Percentiles rank a stretch among this genome's conserved stretches.
phyloP scores from a whole-genome alignment of 805 yeast genomes.

The Candida easanensis region DNA sequence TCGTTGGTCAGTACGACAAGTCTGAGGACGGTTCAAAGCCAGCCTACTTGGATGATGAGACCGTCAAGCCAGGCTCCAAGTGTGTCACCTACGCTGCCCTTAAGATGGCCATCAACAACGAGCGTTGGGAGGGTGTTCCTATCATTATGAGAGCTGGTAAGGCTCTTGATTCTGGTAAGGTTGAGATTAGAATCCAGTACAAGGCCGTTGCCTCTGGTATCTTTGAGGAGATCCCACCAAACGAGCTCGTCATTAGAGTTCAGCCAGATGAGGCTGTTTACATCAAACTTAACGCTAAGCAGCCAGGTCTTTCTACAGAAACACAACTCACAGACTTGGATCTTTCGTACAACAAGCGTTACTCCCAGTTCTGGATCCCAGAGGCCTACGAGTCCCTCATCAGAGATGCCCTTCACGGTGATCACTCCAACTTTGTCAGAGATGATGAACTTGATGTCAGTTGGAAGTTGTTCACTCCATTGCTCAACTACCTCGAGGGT shows the following conservation, averaged over 20 bases:
- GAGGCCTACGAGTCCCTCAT: conserved; percentile 97
- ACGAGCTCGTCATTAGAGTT: conserved; percentile 89
- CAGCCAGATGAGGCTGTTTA: conserved; percentile 96
- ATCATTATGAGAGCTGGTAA: conserved; percentile 95
- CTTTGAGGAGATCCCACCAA: conserved; percentile 77
- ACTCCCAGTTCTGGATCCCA: conserved; percentile 88
- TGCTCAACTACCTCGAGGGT: conserved; percentile 76
- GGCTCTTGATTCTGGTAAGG: conserved; percentile 93
- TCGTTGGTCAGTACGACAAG: conserved; percentile 84
- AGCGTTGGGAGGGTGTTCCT: conserved; percentile 98
- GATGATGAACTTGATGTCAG: conserved; percentile 94
- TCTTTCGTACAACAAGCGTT: conserved; percentile 78
- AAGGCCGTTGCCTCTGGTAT: conserved; percentile 82
- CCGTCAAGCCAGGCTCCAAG: conserved; percentile 77
- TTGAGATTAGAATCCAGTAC: conserved; percentile 91
- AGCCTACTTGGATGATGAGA: conserved; percentile 86
- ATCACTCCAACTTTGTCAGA: conserved; percentile 96
- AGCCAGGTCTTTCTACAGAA: conserved; percentile 84
- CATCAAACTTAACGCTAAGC: conserved; percentile 88
- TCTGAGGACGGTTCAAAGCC: conserved; percentile 90
- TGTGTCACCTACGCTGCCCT: conserved; percentile 93
- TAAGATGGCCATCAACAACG: conserved; percentile 75
- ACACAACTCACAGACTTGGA: conserved; percentile 89
- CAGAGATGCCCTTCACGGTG: conserved; percentile 85
- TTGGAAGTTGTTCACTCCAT: conserved; percentile 92